These are phyloP conservation scores for Suillus decipiens DNA, from an alignment of 768 basidiomycete genomes.

Conservation along the genomic window DNA sequence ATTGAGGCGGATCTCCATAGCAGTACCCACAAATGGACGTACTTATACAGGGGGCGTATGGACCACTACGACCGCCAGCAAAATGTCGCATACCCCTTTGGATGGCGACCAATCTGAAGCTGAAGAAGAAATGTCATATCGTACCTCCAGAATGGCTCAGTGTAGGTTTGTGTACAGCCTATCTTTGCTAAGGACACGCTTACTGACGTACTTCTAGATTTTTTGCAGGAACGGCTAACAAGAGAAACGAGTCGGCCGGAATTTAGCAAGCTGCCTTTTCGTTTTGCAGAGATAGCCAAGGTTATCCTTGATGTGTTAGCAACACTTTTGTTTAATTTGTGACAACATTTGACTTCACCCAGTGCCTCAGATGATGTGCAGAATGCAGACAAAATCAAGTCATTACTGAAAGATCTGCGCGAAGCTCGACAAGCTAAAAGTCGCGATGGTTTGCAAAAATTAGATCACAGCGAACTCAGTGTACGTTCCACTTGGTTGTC, in stretches of 20 bases:
- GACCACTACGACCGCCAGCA: slow-evolving; percentile 87
- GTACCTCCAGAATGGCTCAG: slow-evolving; percentile 88
- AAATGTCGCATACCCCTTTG: slow-evolving; percentile 89
- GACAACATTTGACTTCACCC: slow-evolving; percentile 3
- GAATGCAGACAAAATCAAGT: slow-evolving; percentile 80
- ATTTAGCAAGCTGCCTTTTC: slow-evolving; percentile 83
- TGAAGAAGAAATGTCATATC: slow-evolving; percentile 94
- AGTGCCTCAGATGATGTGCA: slow-evolving; percentile 92
- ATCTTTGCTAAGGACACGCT: slow-evolving; percentile 1
- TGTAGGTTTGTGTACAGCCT: slow-evolving; percentile 57
- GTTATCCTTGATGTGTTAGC: slow-evolving; percentile 90
- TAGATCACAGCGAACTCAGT: slow-evolving; percentile 82
- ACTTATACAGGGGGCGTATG: slow-evolving; percentile 75
- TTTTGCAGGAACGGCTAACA: slow-evolving; percentile 70
- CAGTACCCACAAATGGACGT: not conserved
- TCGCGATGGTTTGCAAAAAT: slow-evolving; percentile 75
- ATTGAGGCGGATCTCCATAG: slow-evolving; percentile 2
- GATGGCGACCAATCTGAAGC: slow-evolving; percentile 93
- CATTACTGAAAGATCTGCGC: slow-evolving; percentile 90
- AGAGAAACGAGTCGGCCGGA: slow-evolving; percentile 72
- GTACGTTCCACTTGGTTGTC: slow-evolving; percentile 37
- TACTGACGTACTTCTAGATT: slow-evolving; percentile 50
- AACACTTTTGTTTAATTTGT: not conserved
- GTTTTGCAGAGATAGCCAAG: slow-evolving; percentile 89
- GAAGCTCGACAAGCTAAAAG: slow-evolving; percentile 96